These are phyloP conservation scores for Aspergillus bridgeri DNA, from an alignment of 495 filamentous ascomycete genomes.

Conservation along the genomic window DNA sequence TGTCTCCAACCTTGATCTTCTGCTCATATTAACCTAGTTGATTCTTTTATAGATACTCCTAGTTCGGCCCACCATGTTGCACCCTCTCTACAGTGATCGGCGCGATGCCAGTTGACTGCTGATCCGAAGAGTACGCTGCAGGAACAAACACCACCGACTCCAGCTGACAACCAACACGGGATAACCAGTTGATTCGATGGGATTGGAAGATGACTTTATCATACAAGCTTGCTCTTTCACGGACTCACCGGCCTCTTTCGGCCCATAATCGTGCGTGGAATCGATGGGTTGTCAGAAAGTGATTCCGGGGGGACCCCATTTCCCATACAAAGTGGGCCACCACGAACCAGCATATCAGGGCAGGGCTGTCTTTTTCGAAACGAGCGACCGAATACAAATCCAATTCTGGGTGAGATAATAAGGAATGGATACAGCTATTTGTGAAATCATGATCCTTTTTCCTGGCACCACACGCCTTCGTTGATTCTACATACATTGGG, in stretches of 20 bases:
- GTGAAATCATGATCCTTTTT: not conserved
- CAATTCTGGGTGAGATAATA: not conserved
- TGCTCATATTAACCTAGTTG: too few species aligned
- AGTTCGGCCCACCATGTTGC: too few species aligned
- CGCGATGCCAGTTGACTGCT: not conserved
- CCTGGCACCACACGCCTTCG: too few species aligned
- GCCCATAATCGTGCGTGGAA: constrained; percentile 7
- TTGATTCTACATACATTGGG: too few species aligned
- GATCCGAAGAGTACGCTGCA: not conserved
- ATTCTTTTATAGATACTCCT: too few species aligned
- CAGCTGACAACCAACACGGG: not conserved
- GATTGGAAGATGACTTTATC: not conserved
- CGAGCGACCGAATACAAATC: not conserved
- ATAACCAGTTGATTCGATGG: not conserved
- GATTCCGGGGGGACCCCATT: constrained; percentile 10
- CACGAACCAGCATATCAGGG: not conserved
- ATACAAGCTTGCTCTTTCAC: not conserved
- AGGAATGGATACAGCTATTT: not conserved
- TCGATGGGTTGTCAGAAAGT: constrained; percentile 12
- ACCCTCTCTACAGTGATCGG: too few species aligned
- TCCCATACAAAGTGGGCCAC: constrained; percentile 24
- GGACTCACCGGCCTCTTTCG: constrained; percentile 8
- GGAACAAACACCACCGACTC: not conserved
- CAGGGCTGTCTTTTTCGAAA: not conserved
- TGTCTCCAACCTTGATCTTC: too few species aligned